These are phyloP conservation scores for Helichrysum umbraculigerum DNA, from an alignment of 129 eudicot species.

Conservation along the genomic window DNA sequence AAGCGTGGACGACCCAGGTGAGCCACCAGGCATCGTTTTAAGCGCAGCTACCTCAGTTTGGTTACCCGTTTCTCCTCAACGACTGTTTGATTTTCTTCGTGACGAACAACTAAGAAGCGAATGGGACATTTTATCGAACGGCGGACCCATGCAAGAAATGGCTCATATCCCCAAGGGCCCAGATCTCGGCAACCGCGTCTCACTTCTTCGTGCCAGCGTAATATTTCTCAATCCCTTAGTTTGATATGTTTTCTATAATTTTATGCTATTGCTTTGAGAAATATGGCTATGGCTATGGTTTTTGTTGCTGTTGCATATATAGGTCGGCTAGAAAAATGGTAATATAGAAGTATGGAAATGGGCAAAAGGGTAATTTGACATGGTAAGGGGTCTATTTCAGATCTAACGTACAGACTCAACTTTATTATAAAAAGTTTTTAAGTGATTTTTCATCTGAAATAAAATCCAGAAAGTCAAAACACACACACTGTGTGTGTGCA, in stretches of 20 bases:
- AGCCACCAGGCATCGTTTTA: conserved; percentile 89
- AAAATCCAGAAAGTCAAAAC: conserved; percentile 53
- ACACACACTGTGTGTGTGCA: conserved; percentile 38
- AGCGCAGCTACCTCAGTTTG: conserved; percentile 98
- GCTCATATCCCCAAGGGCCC: conserved; percentile 96
- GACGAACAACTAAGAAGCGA: conserved; percentile 86
- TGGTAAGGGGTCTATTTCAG: conserved; percentile 40
- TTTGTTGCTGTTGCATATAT: background rate
- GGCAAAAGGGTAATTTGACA: conserved; percentile 33
- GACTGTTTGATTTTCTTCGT: conserved; percentile 81
- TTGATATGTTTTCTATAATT: background rate
- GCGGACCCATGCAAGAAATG: conserved; percentile 99
- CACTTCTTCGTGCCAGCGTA: conserved; percentile 97
- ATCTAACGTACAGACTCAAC: conserved; percentile 40
- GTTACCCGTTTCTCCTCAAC: conserved; percentile 87
- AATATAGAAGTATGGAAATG: conserved; percentile 22
- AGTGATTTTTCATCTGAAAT: conserved; percentile 30
- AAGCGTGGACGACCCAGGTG: conserved; percentile 95
- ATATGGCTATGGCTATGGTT: too few relatives aligned
- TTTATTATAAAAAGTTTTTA: conserved; percentile 27
- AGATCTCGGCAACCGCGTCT: conserved; percentile 92
- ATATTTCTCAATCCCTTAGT: conserved; percentile 11
- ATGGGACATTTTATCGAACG: conserved; percentile 95
- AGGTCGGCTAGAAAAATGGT: conserved; percentile 4
- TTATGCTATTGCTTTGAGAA: background rate